A percentile compares a stretch with the other conserved stretches of the same genome.
Conservation (phyloP, 176 grass and related monocot species). For the Poa annua region DNA sequence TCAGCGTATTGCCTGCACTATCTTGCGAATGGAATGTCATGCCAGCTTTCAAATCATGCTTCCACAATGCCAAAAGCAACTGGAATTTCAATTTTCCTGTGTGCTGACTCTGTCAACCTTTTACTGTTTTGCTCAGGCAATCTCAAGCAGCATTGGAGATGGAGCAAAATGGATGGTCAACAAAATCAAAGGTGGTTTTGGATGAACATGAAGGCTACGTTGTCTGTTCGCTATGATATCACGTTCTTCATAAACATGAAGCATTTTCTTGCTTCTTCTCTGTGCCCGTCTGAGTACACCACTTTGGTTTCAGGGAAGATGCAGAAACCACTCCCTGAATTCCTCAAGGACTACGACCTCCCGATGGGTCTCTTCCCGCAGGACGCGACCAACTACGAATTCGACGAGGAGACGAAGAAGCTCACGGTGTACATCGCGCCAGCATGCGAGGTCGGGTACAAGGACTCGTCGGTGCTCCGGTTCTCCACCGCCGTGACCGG, state of each 20-base stretch:
- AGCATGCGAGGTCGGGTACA: slow-evolving; percentile 80
- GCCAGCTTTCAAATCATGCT: background rate
- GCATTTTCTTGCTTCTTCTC: background rate
- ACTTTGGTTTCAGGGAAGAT: slow-evolving; percentile 72
- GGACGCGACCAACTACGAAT: slow-evolving; percentile 80
- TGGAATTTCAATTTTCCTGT: background rate
- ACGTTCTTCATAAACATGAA: background rate
- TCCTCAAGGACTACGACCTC: slow-evolving; percentile 75
- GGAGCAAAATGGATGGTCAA: slow-evolving; percentile 98
- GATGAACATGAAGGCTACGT: background rate
- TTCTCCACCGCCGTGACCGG: slow-evolving; percentile 69
- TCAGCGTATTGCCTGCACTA: too few relatives aligned
- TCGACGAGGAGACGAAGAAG: slow-evolving; percentile 70
- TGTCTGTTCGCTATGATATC: background rate
- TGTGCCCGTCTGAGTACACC: background rate
- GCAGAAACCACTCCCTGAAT: slow-evolving; percentile 81
- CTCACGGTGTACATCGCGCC: slow-evolving; percentile 69
- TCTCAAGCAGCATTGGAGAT: slow-evolving; percentile 90
- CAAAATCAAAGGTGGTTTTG: slow-evolving; percentile 78
- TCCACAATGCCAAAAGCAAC: background rate
- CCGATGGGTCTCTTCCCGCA: slow-evolving; percentile 75
- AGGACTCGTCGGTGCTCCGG: slow-evolving; percentile 70
- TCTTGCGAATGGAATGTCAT: background rate
- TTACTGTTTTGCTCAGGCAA: slow-evolving; percentile 52
- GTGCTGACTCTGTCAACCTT: background rate